Conservation (phyloP, 257 asterid genomes). For the Solanum okadae region DNA sequence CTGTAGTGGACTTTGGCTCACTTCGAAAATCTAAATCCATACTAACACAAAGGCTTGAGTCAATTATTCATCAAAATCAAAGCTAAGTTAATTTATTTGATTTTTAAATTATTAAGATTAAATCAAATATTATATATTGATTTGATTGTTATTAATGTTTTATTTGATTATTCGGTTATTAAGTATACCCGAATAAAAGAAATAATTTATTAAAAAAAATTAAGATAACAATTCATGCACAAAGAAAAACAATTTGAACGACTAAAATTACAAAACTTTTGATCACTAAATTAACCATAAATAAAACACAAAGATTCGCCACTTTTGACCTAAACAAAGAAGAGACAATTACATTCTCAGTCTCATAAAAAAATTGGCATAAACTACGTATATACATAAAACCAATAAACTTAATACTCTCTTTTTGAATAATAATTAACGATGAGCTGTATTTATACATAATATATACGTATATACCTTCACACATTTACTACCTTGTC, state of each 20-base stretch:
- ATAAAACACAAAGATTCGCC: rapidly evolving
- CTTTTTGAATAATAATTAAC: too few species aligned
- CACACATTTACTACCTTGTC: not conserved
- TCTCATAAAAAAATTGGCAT: not conserved
- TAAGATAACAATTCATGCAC: too few species aligned
- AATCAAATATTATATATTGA: not conserved
- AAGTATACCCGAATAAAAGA: too few species aligned
- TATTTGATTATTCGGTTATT: too few species aligned
- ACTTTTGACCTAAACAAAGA: not conserved
- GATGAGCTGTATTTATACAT: too few species aligned
- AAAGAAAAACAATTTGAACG: too few species aligned
- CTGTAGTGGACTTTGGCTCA: not conserved
- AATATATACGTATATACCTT: not conserved
- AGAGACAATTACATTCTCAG: rapidly evolving
- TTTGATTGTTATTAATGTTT: rapidly evolving
- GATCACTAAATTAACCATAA: too few species aligned
- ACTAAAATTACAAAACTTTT: too few species aligned
- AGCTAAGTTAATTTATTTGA: too few species aligned
- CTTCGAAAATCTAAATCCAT: not conserved
- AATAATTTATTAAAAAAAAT: too few species aligned
- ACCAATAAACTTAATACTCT: too few species aligned
- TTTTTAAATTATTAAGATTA: not conserved
- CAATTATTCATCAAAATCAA: not conserved
- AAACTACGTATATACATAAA: too few species aligned
- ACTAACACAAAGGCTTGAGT: not conserved